These are phyloP conservation scores for Ananas comosus DNA, from an alignment of 176 grass and related monocot species.

Conservation along the genomic window DNA sequence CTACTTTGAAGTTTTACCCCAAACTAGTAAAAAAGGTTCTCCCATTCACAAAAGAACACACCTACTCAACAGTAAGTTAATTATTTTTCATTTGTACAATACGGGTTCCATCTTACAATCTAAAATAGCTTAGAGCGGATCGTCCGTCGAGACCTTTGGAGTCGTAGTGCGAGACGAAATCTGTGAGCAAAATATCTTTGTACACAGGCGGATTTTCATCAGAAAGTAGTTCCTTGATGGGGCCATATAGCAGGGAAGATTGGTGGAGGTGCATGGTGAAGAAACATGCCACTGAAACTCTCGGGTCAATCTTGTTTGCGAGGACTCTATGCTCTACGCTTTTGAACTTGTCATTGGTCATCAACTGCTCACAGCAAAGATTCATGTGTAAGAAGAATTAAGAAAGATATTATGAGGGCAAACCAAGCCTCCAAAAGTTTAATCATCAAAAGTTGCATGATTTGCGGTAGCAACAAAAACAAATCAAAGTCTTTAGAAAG, in stretches of 20 bases:
- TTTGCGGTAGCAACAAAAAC: too few relatives aligned
- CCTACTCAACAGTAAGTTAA: too few relatives aligned
- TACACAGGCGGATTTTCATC: constrained; percentile 8
- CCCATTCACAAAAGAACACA: too few relatives aligned
- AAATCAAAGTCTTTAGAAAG: too few relatives aligned
- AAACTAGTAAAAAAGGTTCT: too few relatives aligned
- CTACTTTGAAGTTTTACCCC: too few relatives aligned
- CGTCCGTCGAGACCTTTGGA: constrained; percentile 44
- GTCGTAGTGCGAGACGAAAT: constrained; percentile 28
- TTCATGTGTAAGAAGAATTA: too few relatives aligned
- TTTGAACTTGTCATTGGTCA: constrained; percentile 8
- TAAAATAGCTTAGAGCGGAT: constrained; percentile 33
- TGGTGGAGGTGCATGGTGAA: not conserved
- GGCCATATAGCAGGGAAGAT: not conserved
- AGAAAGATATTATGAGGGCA: too few relatives aligned
- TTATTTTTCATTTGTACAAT: too few relatives aligned
- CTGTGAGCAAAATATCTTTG: not conserved
- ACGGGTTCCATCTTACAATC: not conserved
- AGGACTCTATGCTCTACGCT: constrained; percentile 17
- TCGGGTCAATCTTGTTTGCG: not conserved
- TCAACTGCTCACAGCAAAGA: not conserved
- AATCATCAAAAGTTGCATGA: too few relatives aligned
- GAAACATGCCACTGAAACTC: constrained; percentile 17
- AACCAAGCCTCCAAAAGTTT: too few relatives aligned
- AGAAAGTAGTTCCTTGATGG: constrained; percentile 6